A percentile compares a stretch with the other conserved stretches of the same genome.
Conservation (phyloP, 306 rosid species). For the Prunus mume region DNA sequence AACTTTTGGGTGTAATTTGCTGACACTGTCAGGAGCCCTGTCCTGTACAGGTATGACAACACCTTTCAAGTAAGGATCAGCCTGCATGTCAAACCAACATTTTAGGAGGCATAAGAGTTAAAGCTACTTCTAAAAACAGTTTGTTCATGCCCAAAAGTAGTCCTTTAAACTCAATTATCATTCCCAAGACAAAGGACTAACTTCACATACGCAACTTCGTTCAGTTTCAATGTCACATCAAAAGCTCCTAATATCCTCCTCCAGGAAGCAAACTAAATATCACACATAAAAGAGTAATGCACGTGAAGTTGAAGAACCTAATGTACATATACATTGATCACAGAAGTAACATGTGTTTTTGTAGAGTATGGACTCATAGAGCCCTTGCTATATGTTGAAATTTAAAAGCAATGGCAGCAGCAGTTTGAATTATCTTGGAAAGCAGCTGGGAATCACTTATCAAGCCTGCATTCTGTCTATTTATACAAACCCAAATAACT, state of each 20-base stretch:
- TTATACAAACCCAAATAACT: no score
- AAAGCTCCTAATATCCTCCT: not conserved
- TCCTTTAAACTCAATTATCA: not conserved
- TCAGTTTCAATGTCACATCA: not conserved
- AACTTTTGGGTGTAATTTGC: slow-evolving; percentile 29
- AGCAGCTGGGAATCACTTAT: no score
- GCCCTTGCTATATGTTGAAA: no score
- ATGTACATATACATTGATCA: no score
- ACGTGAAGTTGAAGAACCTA: no score
- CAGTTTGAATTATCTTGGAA: no score
- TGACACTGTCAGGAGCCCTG: slow-evolving; percentile 13
- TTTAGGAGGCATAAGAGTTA: not conserved
- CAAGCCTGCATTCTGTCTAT: no score
- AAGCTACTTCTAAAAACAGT: not conserved
- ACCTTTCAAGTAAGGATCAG: slow-evolving; percentile 44
- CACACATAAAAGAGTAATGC: no score
- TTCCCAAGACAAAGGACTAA: not conserved
- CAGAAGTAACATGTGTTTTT: no score
- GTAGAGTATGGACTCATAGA: no score
- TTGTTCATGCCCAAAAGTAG: not conserved
- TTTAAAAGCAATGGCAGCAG: no score
- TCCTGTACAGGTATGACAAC: slow-evolving; percentile 36
- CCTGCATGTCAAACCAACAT: slow-evolving; percentile 26
- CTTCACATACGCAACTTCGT: not conserved
- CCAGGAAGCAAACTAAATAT: no score